These are phyloP conservation scores for Juglanconis sp. DNA, from an alignment of 2,329 filamentous ascomycete species.

Conservation along the genomic window DNA sequence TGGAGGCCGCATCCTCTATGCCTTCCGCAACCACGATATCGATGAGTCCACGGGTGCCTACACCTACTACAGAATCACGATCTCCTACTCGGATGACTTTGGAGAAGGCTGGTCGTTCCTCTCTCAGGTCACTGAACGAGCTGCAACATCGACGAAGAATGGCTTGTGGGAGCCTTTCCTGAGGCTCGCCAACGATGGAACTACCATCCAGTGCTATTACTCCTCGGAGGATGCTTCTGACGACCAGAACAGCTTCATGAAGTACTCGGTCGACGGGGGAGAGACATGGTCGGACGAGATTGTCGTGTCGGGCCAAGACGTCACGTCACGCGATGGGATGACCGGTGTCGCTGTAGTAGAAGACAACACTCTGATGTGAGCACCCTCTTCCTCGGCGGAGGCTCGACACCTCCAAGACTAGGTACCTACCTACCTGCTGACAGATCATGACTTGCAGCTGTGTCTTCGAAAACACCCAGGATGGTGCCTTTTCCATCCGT, in stretches of 20 bases:
- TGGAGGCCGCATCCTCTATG: constrained; percentile 16
- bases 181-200: constrained; percentile 33
- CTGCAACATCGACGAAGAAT: constrained; percentile 23
- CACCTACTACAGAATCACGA: constrained; percentile 37
- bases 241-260: constrained; percentile 42
- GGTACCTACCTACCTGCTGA: background rate
- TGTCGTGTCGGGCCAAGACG: constrained; percentile 33
- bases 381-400: background rate
- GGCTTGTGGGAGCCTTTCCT: constrained; percentile 47
- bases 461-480: constrained; percentile 40
- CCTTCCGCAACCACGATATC: constrained; percentile 34
- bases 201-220: constrained; percentile 40
- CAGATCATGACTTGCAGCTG: constrained; percentile 20
- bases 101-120: constrained; percentile 36
- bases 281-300: constrained; percentile 32
- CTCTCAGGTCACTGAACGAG: constrained; percentile 26
- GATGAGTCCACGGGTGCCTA: constrained; percentile 20
- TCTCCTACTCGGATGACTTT: constrained; percentile 39
- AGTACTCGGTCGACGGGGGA: constrained; percentile 37
- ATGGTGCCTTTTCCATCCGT: constrained; percentile 32
- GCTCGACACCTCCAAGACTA: background rate
- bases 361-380: constrained; percentile 32
- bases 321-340: constrained; percentile 41
- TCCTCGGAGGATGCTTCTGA: constrained; percentile 34
- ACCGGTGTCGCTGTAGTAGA: constrained; percentile 34